Base-by-base conservation (phyloP, 139 green algal genomes). In the Chlamydomonas sp. region DNA sequence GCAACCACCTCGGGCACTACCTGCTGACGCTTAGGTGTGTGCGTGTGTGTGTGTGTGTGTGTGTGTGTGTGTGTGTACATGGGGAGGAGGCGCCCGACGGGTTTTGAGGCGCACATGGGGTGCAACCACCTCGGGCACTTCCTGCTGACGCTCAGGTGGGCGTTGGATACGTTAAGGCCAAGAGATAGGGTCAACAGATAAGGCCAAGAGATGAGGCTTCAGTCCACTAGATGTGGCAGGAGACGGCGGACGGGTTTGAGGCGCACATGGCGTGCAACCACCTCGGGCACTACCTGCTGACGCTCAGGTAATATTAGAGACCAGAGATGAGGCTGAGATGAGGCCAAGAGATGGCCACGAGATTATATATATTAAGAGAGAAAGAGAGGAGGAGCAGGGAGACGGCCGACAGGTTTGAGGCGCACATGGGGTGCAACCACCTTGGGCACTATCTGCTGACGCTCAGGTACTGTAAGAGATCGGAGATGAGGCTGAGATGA, bases 101-200 rank as follows among this genome's bases (percentile, higher is more conserved):
- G 4, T 84, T 26, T 91, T 58, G 90, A 96, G 68, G 43, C 75
- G 24, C 90, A 96, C 77, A 85, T 94, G 78, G 85, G 77, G 10
- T 88, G 80, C 60, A 96, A 96, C 83, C 80, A 92, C 78, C 69
- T 96, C 31, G 83, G 79, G 13, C 88, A 90, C 67, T 94, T 91
- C 74, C 78, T 92, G 47, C 79, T 96, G 24, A 91, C 85, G 0
- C 66, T 94, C 34, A 26, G 2, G 36, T n/a, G n/a, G n/a, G n/a
- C n/a, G 43, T 54, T 54, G 43, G 43, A 54, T 54, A 20, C 20
- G 13, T 54, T 13, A 54, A 54, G 20, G 13, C 20, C 43, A 54
- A 54, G 16, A 54, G 20, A 26, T 13, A 54, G 20, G 13, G 13
- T 54, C 43, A 54, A 54, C 43, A 54, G 20, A 26, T 13, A 54